These are phyloP conservation scores for Raffaelea arxii DNA, from an alignment of 2,329 filamentous ascomycete species.

Conservation along the genomic window DNA sequence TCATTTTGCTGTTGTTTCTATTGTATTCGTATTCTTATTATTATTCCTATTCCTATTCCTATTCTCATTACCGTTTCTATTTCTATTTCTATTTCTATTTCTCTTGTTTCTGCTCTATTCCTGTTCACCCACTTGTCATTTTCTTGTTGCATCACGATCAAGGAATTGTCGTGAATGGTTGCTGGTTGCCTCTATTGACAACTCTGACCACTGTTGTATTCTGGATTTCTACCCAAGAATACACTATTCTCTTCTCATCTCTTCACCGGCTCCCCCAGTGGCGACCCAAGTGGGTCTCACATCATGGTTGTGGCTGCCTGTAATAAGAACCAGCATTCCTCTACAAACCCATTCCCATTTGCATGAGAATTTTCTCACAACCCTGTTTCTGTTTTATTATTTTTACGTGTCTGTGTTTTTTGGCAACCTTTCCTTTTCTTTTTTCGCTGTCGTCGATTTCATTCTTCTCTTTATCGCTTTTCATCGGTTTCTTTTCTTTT, in stretches of 20 bases:
- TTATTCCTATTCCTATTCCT: background rate
- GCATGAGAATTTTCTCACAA: background rate
- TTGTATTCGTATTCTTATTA: too few relatives aligned
- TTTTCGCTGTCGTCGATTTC: background rate
- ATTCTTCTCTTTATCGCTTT: background rate
- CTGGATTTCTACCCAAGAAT: background rate
- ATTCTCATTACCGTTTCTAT: background rate
- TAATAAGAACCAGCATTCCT: background rate
- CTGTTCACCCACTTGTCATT: too few relatives aligned
- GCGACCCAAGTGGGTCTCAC: conserved; percentile 9
- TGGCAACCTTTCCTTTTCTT: background rate
- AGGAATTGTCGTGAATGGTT: too few relatives aligned
- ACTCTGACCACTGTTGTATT: too few relatives aligned
- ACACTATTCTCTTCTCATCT: too few relatives aligned
- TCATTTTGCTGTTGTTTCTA: too few relatives aligned
- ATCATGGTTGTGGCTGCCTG: background rate
- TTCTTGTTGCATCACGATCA: too few relatives aligned
- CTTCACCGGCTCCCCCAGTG: too few relatives aligned
- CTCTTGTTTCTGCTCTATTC: too few relatives aligned
- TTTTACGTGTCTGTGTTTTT: background rate
- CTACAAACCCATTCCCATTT: background rate
- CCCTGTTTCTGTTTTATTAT: too few relatives aligned
- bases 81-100: background rate
- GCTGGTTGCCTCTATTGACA: too few relatives aligned
- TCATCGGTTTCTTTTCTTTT: too few relatives aligned